Evolutionary conservation across 2,329 filamentous ascomycete genomes (phyloP).

Genomic region (Diaporthe sp.): DNA sequence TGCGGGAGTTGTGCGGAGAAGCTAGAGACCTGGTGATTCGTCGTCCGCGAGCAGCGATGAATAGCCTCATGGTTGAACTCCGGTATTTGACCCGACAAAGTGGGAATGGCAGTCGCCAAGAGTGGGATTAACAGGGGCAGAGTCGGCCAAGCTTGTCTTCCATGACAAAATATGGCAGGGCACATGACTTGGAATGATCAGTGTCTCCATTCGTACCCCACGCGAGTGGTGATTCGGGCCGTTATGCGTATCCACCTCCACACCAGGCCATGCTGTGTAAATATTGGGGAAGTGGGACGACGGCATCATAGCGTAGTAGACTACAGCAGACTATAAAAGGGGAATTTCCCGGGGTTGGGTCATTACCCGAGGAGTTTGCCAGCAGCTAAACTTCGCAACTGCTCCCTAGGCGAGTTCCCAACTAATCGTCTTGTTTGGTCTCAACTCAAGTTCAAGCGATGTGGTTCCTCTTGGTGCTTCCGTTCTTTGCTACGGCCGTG

Average conservation of each 20-base stretch:
- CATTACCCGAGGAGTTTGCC: too few species aligned
- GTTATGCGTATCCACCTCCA: conserved; percentile 21
- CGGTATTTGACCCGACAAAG: conserved; percentile 9
- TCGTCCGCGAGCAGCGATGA: neutral
- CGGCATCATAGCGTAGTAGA: neutral
- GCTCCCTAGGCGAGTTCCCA: neutral
- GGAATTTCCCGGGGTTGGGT: neutral
- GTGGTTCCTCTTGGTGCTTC: neutral
- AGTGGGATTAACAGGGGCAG: conserved; percentile 6
- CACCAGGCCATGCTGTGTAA: neutral
- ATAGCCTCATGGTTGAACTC: neutral
- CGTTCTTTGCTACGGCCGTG: neutral
- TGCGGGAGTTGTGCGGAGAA: conserved; percentile 17
- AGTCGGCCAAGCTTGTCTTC: neutral
- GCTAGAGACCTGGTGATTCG: neutral
- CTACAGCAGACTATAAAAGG: neutral
- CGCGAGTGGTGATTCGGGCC: conserved; percentile 12
- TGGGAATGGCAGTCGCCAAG: neutral
- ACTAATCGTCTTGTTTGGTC: neutral
- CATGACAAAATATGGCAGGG: neutral
- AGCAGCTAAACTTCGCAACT: neutral
- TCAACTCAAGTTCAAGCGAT: neutral
- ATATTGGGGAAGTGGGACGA: conserved; percentile 14
- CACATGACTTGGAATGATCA: neutral
- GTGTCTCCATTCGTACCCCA: conserved; percentile 15